These are phyloP conservation scores for Boletus pseudo-olivaceus DNA, from an alignment of 768 basidiomycete species.

Conservation along the genomic window DNA sequence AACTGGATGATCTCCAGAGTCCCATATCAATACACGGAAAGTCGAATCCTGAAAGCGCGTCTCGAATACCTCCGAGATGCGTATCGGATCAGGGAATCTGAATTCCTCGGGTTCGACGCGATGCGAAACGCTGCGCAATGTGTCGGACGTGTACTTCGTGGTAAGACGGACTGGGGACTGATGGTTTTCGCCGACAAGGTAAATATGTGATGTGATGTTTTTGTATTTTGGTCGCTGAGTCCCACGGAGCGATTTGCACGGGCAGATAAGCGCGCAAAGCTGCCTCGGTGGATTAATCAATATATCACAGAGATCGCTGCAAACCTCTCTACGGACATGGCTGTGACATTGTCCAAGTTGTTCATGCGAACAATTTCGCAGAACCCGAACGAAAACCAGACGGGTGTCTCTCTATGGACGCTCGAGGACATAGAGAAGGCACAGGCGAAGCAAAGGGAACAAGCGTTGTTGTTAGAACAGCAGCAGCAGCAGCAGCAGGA, in stretches of 20 bases:
- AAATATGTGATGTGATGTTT: not conserved
- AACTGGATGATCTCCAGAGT: constrained; percentile 47
- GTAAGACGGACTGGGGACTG: constrained; percentile 99
- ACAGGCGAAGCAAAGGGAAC: constrained; percentile 75
- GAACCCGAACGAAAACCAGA: constrained; percentile 94
- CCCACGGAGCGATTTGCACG: constrained; percentile 78
- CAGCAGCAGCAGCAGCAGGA: constrained; percentile 32
- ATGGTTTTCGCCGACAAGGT: constrained; percentile 99
- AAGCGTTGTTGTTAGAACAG: constrained; percentile 46
- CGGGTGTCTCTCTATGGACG: constrained; percentile 93
- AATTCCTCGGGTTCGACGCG: constrained; percentile 98
- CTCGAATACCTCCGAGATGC: constrained; percentile 97
- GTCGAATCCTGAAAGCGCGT: constrained; percentile 93
- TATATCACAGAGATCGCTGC: constrained; percentile 98
- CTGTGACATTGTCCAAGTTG: constrained; percentile 85
- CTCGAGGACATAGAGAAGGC: constrained; percentile 86
- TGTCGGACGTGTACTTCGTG: constrained; percentile 94
- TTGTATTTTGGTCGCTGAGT: not conserved
- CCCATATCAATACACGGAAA: constrained; percentile 98
- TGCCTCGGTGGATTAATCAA: constrained; percentile 98
- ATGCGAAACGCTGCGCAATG: constrained; percentile 99
- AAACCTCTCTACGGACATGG: constrained; percentile 98
- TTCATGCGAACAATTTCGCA: constrained; percentile 99
- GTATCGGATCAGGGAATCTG: constrained; percentile 96
- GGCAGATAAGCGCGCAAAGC: constrained; percentile 89